A percentile compares a stretch with the other conserved stretches of the same genome.
These are phyloP conservation scores for Tuber magnatum DNA, from an alignment of 495 filamentous ascomycete genomes.

Conservation along the genomic window DNA sequence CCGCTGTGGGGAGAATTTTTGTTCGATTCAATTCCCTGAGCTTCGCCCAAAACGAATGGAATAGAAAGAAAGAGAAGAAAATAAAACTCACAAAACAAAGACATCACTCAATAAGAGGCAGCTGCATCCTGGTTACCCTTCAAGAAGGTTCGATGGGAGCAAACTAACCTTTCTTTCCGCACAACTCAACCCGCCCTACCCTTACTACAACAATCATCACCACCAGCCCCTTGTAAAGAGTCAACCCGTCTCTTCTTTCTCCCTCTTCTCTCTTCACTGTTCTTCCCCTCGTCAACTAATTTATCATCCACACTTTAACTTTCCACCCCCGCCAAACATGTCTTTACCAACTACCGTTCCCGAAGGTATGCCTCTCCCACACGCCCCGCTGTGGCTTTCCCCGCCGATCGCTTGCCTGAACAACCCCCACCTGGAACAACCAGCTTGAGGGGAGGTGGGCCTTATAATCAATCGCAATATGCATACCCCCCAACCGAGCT, in stretches of 20 bases:
- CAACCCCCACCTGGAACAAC: background rate
- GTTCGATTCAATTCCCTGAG: slow-evolving; percentile 28
- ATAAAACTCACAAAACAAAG: slow-evolving; percentile 1
- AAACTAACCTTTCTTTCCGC: background rate
- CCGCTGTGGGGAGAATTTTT: background rate
- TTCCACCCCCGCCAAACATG: background rate
- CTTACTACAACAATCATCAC: background rate
- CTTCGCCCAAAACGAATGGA: slow-evolving; percentile 14
- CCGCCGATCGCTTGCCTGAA: background rate
- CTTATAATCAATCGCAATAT: slow-evolving; percentile 1
- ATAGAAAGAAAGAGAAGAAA: background rate
- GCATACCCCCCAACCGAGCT: background rate
- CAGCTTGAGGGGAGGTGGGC: background rate
- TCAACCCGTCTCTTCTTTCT: slow-evolving; percentile 13
- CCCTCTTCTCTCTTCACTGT: background rate
- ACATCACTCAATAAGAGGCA: background rate
- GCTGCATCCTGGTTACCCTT: background rate
- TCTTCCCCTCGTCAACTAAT: slow-evolving; percentile 1
- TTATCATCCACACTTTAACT: background rate
- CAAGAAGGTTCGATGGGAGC: background rate
- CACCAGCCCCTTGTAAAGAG: background rate
- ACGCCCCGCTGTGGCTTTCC: slow-evolving; percentile 1
- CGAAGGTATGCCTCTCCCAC: slow-evolving; percentile 20
- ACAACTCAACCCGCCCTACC: background rate
- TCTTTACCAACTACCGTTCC: slow-evolving; percentile 7